These are phyloP conservation scores for Aspergillus latus DNA, from an alignment of 2,329 filamentous ascomycete genomes.

Conservation along the genomic window DNA sequence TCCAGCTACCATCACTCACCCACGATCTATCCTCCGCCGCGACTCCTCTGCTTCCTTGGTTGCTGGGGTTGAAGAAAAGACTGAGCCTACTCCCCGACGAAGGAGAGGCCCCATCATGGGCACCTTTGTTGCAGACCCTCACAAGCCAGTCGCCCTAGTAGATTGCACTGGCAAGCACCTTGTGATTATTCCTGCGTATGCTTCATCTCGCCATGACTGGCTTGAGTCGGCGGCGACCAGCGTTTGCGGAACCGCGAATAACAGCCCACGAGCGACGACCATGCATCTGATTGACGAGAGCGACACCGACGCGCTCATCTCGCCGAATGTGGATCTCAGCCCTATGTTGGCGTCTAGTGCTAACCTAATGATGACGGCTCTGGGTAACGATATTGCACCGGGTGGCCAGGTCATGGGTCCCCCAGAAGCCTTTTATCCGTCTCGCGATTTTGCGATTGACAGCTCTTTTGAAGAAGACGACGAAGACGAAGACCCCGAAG, in stretches of 20 bases:
- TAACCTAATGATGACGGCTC: slow-evolving; percentile 76
- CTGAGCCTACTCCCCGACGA: slow-evolving; percentile 35
- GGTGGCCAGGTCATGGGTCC: slow-evolving; percentile 68
- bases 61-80: slow-evolving; percentile 41
- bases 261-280: slow-evolving; percentile 43
- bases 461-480: slow-evolving; percentile 60
- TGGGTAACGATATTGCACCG: slow-evolving; percentile 53
- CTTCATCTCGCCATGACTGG: slow-evolving; percentile 49
- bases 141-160: slow-evolving; percentile 50
- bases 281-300: slow-evolving; percentile 46
- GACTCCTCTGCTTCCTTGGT: slow-evolving; percentile 48
- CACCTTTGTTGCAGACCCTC: slow-evolving; percentile 49
- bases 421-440: slow-evolving; percentile 73
- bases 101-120: slow-evolving; percentile 49
- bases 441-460: slow-evolving; percentile 57
- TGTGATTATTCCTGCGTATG: slow-evolving; percentile 49
- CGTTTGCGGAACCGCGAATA: slow-evolving; percentile 43
- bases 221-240: slow-evolving; percentile 44
- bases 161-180: slow-evolving; percentile 51
- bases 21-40: slow-evolving; percentile 51
- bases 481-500: slow-evolving; percentile 66
- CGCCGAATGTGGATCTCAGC: slow-evolving; percentile 39
- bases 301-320: slow-evolving; percentile 44
- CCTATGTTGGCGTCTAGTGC: slow-evolving; percentile 67
- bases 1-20: slow-evolving; percentile 49